Base-by-base conservation (phyloP, 805 yeast species). In the Metschnikowia arizonensis region DNA sequence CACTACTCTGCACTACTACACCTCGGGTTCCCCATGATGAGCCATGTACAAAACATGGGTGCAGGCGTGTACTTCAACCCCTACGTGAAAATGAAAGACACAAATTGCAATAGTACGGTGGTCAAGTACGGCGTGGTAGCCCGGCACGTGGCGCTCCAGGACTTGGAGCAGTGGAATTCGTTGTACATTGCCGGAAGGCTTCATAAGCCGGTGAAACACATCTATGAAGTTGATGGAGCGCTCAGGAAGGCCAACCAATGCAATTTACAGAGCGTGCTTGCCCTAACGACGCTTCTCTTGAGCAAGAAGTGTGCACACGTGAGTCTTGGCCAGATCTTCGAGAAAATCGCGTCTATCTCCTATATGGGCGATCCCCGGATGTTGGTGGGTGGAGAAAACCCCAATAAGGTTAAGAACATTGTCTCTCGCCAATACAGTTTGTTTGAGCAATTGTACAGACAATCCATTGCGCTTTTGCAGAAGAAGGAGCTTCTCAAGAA, bases 41-140 rank as follows among this genome's bases (percentile, higher is more conserved):
- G 82, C 2, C 65, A 62, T 47, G 76, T 85, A 14, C 89, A 84
- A 60, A 76, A 79, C 29, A 52, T 77, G 15, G 97, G 96, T 1
- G 93, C 96, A 0, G 97, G 97, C 6, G 85, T 91, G 3, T 93
- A 91, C 63, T 93, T 88, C 72, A 93, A 93, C 60, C 98, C 99
- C 3, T 93, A 77, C 63, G 88, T 87, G 5, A 73, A 77, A 36
- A 72, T 89, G 44, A 72, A 76, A 44, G 58, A 46, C 26, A 15
- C 12, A 12, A 78, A 81, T 18, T 51, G 61, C n/a, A 52, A 54
- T 8, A 53, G 54, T 5, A 31, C 38, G 3, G 61, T 77, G 42
- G 78, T 91, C 36, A 93, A 93, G 60, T 93, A 93, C 60, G 99
- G 99, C 11, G 83, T 89, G 10, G 83, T 89, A 1, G 81, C 88